A percentile compares a stretch with the other conserved stretches of the same genome.
Evolutionary conservation across 2,329 filamentous ascomycete genomes (phyloP).

Genomic region (Penicillium sp.): DNA sequence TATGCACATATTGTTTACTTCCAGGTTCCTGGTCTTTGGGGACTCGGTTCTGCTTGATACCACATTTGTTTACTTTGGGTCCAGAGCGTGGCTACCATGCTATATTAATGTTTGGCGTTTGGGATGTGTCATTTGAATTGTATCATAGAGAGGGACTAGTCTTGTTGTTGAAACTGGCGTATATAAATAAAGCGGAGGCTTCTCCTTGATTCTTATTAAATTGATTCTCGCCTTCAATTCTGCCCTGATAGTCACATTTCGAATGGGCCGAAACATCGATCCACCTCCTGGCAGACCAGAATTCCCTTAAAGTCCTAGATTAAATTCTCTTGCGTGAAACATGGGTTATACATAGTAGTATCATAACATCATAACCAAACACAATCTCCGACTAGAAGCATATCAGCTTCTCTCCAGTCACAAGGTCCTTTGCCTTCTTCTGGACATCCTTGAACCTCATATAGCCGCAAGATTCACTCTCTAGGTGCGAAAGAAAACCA

Average conservation of each 20-base stretch:
- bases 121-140: not conserved
- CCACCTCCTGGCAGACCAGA: no score
- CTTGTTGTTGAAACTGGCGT: not conserved
- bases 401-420: not conserved
- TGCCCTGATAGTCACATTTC: not conserved
- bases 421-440: not conserved
- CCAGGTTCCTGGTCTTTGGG: not conserved
- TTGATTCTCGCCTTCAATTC: no score
- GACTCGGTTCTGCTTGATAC: slow-evolving; percentile 5
- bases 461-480: slow-evolving; percentile 49
- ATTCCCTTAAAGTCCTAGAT: no score
- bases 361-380: not conserved
- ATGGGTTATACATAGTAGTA: no score
- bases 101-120: slow-evolving; percentile 2
- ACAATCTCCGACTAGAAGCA: not conserved
- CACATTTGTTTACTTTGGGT: slow-evolving; percentile 4
- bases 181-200: not conserved
- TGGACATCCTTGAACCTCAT: slow-evolving; percentile 48
- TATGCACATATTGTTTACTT: not conserved
- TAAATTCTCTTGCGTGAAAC: no score
- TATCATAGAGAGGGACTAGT: slow-evolving; percentile 9
- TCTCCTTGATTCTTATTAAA: not conserved
- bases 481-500: slow-evolving; percentile 48
- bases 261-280: not conserved
- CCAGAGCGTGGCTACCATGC: slow-evolving; percentile 1